phyloP scores from a whole-genome alignment of 1,284 basidiomycete species.

The Ganoderma sp. region DNA sequence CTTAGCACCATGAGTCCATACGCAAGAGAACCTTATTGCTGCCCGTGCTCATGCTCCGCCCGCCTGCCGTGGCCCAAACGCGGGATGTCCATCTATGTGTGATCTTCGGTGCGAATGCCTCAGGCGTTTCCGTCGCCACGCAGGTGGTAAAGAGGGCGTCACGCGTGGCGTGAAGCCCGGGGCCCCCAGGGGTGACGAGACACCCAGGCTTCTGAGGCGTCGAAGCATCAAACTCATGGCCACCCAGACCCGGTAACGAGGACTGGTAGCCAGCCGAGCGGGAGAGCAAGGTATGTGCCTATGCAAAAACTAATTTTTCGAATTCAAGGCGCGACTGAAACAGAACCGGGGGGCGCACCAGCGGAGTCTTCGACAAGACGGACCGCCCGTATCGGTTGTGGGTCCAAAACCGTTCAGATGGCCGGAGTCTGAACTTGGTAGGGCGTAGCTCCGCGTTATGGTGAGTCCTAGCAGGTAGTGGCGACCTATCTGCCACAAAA shows the following conservation, averaged over 20 bases:
- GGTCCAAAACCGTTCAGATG: conserved; percentile 18
- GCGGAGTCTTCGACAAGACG: conserved; percentile 10
- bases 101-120: conserved; percentile 12
- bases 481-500: not conserved
- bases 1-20: not conserved
- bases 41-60: not conserved
- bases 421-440: not conserved
- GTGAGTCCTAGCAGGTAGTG: not conserved
- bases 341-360: conserved; percentile 10
- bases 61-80: not conserved
- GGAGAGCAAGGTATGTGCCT: conserved; percentile 5
- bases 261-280: conserved; percentile 8
- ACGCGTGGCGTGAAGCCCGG: not conserved
- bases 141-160: conserved; percentile 1
- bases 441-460: conserved; percentile 15
- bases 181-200: not conserved
- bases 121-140: not conserved
- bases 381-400: conserved; percentile 22
- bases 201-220: conserved; percentile 11
- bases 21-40: not conserved
- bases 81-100: not conserved
- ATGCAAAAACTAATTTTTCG: conserved; percentile 15
- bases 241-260: not conserved
- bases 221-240: conserved; percentile 14
- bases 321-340: not conserved